phyloP scores from a whole-genome alignment of 345 rosid genomes.

The Euphorbia lathyris region DNA sequence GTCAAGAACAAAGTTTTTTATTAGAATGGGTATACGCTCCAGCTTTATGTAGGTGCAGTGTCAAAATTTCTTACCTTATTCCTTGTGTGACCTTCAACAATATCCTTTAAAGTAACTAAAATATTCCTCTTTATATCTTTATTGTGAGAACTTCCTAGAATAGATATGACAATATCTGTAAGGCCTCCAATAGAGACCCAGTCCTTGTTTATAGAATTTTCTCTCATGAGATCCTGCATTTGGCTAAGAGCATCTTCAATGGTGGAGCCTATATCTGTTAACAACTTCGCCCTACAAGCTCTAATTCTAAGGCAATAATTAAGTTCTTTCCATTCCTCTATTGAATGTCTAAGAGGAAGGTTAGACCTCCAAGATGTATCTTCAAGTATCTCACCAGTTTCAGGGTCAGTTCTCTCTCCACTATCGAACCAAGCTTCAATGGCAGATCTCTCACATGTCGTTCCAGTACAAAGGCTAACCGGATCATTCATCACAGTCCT shows the following conservation, averaged over 20 bases:
- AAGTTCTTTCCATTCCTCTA: slow-evolving; percentile 73
- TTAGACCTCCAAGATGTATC: slow-evolving; percentile 59
- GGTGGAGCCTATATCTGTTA: slow-evolving; percentile 37
- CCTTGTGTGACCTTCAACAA: slow-evolving; percentile 54
- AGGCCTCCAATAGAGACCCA: slow-evolving; percentile 63
- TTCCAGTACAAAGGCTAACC: slow-evolving; percentile 72
- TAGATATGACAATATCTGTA: slow-evolving; percentile 39
- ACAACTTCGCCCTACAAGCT: slow-evolving; percentile 45
- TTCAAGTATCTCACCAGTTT: slow-evolving; percentile 51
- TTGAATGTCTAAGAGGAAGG: slow-evolving; percentile 52
- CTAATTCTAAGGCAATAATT: slow-evolving; percentile 63
- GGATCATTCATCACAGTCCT: slow-evolving; percentile 56
- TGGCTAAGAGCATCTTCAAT: slow-evolving; percentile 47
- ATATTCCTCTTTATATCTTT: slow-evolving; percentile 50
- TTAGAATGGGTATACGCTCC: neutral
- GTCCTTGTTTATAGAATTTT: slow-evolving; percentile 58
- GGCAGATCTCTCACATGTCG: slow-evolving; percentile 68
- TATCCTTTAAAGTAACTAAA: slow-evolving; percentile 45
- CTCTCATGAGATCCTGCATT: slow-evolving; percentile 57
- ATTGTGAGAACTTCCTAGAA: slow-evolving; percentile 47
- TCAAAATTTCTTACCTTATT: slow-evolving; percentile 45
- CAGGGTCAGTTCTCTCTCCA: slow-evolving; percentile 53
- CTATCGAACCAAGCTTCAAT: slow-evolving; percentile 47
- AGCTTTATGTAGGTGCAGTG: neutral
- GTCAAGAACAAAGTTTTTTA: slow-evolving; percentile 5